These are phyloP conservation scores for Herpetomonas tarakana DNA, from an alignment of 208 protist genomes.

Conservation along the genomic window DNA sequence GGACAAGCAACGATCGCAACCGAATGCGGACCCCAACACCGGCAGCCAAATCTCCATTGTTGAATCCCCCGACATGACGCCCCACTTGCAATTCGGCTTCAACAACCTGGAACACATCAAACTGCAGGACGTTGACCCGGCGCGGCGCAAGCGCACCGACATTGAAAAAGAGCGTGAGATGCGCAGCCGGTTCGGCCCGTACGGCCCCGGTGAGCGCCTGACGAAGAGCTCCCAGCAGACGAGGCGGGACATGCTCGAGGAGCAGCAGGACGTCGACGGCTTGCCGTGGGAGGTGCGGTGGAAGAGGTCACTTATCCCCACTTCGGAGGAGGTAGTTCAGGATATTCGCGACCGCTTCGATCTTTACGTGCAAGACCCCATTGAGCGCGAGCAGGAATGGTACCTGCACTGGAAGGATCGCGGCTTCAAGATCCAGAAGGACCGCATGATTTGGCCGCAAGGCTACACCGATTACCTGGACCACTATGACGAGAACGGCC, in stretches of 20 bases:
- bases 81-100: constrained; percentile 70
- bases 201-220: constrained; percentile 78
- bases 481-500: constrained; percentile 85
- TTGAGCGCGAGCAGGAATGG: constrained; percentile 89
- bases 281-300: constrained; percentile 89
- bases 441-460: constrained; percentile 91
- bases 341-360: constrained; percentile 89
- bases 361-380: constrained; percentile 84
- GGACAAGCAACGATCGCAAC: constrained; percentile 60
- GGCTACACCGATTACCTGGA: constrained; percentile 91
- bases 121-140: constrained; percentile 58
- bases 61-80: constrained; percentile 73
- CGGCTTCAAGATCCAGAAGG: constrained; percentile 84
- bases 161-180: constrained; percentile 81
- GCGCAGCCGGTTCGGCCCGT: constrained; percentile 59
- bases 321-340: constrained; percentile 86
- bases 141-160: constrained; percentile 51
- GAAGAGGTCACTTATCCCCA: constrained; percentile 79
- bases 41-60: constrained; percentile 75
- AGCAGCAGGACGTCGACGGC: constrained; percentile 87
- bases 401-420: constrained; percentile 90
- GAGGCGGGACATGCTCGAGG: constrained; percentile 79
- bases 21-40: constrained; percentile 66
- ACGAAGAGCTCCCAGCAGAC: constrained; percentile 69
- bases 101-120: constrained; percentile 77